A percentile compares a stretch with the other conserved stretches of the same genome.
These are phyloP conservation scores for Bryopsis sp. DNA, from an alignment of 139 green algal species.

Conservation along the genomic window DNA sequence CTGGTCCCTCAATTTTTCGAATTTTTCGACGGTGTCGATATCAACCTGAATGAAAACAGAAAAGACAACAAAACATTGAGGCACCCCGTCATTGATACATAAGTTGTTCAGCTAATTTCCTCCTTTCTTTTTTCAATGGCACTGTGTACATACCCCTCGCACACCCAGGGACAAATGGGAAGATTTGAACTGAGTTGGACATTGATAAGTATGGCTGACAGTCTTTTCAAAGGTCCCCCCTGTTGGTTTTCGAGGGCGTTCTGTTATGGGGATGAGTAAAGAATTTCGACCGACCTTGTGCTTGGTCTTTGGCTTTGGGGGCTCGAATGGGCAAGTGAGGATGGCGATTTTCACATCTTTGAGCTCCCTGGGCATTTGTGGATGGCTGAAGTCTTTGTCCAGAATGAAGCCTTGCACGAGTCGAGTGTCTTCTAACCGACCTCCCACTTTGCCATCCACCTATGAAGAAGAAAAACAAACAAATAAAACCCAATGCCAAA, in stretches of 20 bases:
- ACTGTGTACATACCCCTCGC: too few species aligned
- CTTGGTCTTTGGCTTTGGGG: slow-evolving; percentile 99
- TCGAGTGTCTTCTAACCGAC: slow-evolving; percentile 88
- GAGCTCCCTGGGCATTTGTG: slow-evolving; percentile 81
- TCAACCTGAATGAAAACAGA: slow-evolving; percentile 76
- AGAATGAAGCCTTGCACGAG: slow-evolving; percentile 93
- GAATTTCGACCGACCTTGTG: slow-evolving; percentile 97
- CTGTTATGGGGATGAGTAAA: too few species aligned
- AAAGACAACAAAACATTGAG: neutral
- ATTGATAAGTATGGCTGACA: too few species aligned
- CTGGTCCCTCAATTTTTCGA: slow-evolving; percentile 72
- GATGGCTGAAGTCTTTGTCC: slow-evolving; percentile 99
- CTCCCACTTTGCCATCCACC: slow-evolving; percentile 95
- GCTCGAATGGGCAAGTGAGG: slow-evolving; percentile 98
- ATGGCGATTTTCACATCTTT: slow-evolving; percentile 94
- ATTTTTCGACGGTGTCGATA: slow-evolving; percentile 98
- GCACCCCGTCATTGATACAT: too few species aligned
- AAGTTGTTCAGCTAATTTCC: too few species aligned
- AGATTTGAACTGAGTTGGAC: too few species aligned
- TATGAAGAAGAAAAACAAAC: slow-evolving; percentile 22
- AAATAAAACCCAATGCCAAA: slow-evolving; percentile 10
- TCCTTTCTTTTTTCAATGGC: too few species aligned
- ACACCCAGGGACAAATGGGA: too few species aligned
- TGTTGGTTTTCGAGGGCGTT: too few species aligned
- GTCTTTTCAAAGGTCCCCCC: too few species aligned